Base-by-base conservation (phyloP, 106 monocot genomes). In the Vanilla planifolia region DNA sequence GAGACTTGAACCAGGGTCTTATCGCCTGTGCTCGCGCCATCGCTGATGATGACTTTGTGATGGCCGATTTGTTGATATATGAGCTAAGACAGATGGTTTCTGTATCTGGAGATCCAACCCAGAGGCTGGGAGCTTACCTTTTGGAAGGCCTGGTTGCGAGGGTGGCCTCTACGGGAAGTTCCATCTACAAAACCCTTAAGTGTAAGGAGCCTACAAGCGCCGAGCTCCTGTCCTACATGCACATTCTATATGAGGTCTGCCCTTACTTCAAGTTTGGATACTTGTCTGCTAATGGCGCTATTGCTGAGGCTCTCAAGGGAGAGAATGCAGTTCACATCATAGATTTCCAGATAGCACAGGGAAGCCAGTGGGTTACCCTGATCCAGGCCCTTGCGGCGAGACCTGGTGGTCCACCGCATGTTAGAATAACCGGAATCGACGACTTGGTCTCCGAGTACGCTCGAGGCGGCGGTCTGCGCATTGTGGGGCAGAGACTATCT, bases 201-300 rank as follows among this genome's bases (percentile, higher is more conserved):
- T 94, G 94, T 39, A 89, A 89, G 60, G 86, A 94, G 37, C 94
- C 94, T 27, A 43, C 70, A 2, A 68, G 94, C 33, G 71, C 85
- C 29, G 94, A 89, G 2, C 85, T 94, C 27, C 82, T 94, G 33
- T 94, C 94, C 6, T 94, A 94, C 67, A 94, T 94, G 94, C 85
- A 86, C 35, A 58, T 85, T n/a, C 77, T 93, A 7, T 93, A 85
- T 62, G 85, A 93, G 61, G 85, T 69, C 21, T 93, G 93, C 57
- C 93, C 93, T 4, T 93, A 89, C 73, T 89, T 85, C 62, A 94
- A 94, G 67, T 94, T 94, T 40, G 93, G 82, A 5, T 94, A 89
- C 64, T 77, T 94, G 71, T 89, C 93, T 55, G 89, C 93, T 27
- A 95, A 95, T 67, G 94, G 94, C 17, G 94, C 89, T 8, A 95